Percentiles rank a stretch among this genome's conserved stretches.
phyloP scores from a whole-genome alignment of 306 rosid species.

The Pterocarpus macrocarpus region DNA sequence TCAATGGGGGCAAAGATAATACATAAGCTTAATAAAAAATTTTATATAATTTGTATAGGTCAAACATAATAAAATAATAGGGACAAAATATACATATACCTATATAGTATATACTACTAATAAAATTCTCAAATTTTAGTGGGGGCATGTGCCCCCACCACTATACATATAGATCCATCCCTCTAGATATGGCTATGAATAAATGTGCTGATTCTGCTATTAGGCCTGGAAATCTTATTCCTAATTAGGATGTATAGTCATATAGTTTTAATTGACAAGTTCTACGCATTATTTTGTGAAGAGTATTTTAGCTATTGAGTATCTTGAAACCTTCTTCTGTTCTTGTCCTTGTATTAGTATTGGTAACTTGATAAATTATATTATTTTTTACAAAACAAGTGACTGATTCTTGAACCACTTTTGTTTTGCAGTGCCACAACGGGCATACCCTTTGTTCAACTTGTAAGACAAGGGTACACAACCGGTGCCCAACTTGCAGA shows the following conservation, averaged over 20 bases:
- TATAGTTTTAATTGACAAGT: background rate
- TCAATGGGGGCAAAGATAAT: too few species aligned
- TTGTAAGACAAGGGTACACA: slow-evolving; percentile 84
- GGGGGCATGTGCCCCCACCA: too few species aligned
- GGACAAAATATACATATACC: too few species aligned
- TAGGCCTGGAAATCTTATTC: background rate
- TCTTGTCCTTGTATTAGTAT: slow-evolving; percentile 22
- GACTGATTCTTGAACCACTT: slow-evolving; percentile 34
- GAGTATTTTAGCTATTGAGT: background rate
- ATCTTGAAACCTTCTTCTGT: background rate
- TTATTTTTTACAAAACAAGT: slow-evolving; percentile 17
- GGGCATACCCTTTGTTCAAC: slow-evolving; percentile 86
- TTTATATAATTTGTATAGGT: too few species aligned
- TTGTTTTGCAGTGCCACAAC: slow-evolving; percentile 73
- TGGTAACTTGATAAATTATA: slow-evolving; percentile 37
- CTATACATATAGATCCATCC: too few species aligned
- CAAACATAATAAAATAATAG: too few species aligned
- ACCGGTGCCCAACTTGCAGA: slow-evolving; percentile 82
- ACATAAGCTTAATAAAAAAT: too few species aligned
- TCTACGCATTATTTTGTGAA: background rate
- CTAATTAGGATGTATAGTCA: slow-evolving; percentile 5
- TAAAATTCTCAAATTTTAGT: too few species aligned
- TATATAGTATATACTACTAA: too few species aligned
- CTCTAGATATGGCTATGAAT: slow-evolving; percentile 20
- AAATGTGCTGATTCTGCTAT: slow-evolving; percentile 2